These are phyloP conservation scores for Spathaspora arborariae DNA, from an alignment of 805 yeast genomes.

Conservation along the genomic window DNA sequence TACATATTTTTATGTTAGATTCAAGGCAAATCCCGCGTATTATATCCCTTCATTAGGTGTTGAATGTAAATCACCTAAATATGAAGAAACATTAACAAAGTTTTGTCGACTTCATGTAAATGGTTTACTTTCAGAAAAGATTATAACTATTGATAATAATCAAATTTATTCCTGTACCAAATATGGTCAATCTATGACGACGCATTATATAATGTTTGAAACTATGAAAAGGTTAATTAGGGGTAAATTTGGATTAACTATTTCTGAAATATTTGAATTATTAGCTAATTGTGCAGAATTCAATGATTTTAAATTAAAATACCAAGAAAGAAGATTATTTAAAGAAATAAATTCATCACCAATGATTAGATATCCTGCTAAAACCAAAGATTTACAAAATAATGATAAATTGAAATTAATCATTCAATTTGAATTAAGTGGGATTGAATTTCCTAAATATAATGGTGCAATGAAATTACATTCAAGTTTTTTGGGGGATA, in stretches of 20 bases:
- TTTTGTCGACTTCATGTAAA: conserved; percentile 31
- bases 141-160: conserved; percentile 18
- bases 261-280: conserved; percentile 18
- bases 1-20: conserved; percentile 49
- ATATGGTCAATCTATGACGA: conserved; percentile 48
- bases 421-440: conserved; percentile 50
- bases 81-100: conserved; percentile 26
- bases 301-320: conserved; percentile 34
- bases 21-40: conserved; percentile 33
- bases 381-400: conserved; percentile 20
- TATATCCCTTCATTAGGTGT: conserved; percentile 30
- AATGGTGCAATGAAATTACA: conserved; percentile 37
- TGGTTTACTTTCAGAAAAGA: conserved; percentile 24
- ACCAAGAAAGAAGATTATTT: conserved; percentile 42
- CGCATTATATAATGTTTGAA: conserved; percentile 42
- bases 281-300: conserved; percentile 40
- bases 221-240: conserved; percentile 37
- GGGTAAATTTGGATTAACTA: conserved; percentile 6
- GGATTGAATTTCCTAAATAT: conserved; percentile 43
- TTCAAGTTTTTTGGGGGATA: conserved; percentile 42
- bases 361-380: conserved; percentile 31
- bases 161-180: conserved; percentile 26
- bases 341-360: conserved; percentile 41
- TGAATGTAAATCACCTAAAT: conserved; percentile 9
- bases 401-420: conserved; percentile 39